Evolutionary conservation across 768 basidiomycete genomes (phyloP), one percentile per base, ranked within the genome.

Genomic region (Austroboletus eburneus): DNA sequence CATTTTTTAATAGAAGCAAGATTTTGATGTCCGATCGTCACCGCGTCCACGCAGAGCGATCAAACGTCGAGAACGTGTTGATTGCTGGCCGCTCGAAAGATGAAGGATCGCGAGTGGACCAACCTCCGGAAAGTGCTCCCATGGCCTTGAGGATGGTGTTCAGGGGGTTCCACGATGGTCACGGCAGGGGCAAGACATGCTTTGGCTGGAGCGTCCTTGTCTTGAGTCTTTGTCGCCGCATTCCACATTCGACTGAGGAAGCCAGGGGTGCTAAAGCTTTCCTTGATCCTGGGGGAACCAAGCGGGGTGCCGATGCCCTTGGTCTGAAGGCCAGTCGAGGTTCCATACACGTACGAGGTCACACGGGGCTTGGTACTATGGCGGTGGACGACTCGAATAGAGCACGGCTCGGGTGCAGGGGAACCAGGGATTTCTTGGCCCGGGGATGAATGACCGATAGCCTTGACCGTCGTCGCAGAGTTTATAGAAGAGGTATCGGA

Each of bases 191-290:
- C 51, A 12, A 35, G 32, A 14, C 52, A 50, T 21, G 41, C 25
- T 27, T 52, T 63, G 5, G 32, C 17, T 8, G 46, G 35, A 40
- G 35, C 47, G 9, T 65, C 58, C 57, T 55, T 65, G 47, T 72
- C 66, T 35, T 59, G 64, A 3, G 51, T 54, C 58, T 75, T 74
- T 21, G 67, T 76, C 41, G 81, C 80, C 10, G 77, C 80, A 29
- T 77, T 85, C 81, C 85, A 86, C 81, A 87, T 85, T 23, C 85
- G 75, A 55, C 80, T 85, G 40, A 87, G 69, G 61, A 87, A 83
- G 20, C 67, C 37, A 58, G 74, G 70, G 52, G 72, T 67, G 44
- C 73, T 76, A 22, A 68, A 59, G 49, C 73, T 75, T 35, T 68
- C 60, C 37, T 54, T 67, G 45, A 60, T 51, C 34, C 64, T 57